phyloP scores from a whole-genome alignment of 768 basidiomycete genomes.

The Hypsizygus marmoreus region DNA sequence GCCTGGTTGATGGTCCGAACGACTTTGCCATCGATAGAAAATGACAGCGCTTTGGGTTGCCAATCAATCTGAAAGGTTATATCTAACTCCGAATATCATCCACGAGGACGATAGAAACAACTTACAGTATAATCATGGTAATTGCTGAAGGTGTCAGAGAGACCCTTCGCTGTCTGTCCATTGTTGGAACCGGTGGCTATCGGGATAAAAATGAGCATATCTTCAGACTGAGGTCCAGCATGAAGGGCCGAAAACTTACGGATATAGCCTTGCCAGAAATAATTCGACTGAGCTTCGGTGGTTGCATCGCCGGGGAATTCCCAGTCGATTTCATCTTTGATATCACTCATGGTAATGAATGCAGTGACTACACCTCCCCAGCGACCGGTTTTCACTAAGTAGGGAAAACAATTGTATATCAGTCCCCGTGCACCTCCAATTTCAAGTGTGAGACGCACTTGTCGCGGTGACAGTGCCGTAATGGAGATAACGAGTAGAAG shows the following conservation, averaged over 20 bases:
- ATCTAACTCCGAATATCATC: background rate
- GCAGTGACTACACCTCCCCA: conserved; percentile 85
- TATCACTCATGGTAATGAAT: conserved; percentile 81
- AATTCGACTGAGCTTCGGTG: conserved; percentile 75
- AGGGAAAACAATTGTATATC: background rate
- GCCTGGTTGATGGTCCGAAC: conserved; percentile 69
- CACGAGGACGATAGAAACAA: conserved; percentile 7
- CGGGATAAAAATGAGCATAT: too few relatives aligned
- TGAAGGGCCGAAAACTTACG: conserved; percentile 42
- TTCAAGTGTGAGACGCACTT: conserved; percentile 36
- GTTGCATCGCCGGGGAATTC: conserved; percentile 72
- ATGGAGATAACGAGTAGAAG: conserved; percentile 79
- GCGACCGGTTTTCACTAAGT: conserved; percentile 71
- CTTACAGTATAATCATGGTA: conserved; percentile 79
- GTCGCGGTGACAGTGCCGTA: conserved; percentile 76
- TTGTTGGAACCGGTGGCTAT: conserved; percentile 46
- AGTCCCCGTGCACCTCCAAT: background rate
- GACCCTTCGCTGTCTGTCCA: conserved; percentile 47
- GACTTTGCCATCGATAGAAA: conserved; percentile 67
- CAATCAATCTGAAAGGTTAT: conserved; percentile 68
- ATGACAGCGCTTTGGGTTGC: conserved; percentile 67
- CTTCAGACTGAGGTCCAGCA: too few relatives aligned
- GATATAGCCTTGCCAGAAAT: conserved; percentile 74
- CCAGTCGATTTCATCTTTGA: conserved; percentile 90
- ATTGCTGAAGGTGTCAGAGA: conserved; percentile 65